Base-by-base conservation (phyloP, 179 eudicot species). In the Monotropa hypopitys region DNA sequence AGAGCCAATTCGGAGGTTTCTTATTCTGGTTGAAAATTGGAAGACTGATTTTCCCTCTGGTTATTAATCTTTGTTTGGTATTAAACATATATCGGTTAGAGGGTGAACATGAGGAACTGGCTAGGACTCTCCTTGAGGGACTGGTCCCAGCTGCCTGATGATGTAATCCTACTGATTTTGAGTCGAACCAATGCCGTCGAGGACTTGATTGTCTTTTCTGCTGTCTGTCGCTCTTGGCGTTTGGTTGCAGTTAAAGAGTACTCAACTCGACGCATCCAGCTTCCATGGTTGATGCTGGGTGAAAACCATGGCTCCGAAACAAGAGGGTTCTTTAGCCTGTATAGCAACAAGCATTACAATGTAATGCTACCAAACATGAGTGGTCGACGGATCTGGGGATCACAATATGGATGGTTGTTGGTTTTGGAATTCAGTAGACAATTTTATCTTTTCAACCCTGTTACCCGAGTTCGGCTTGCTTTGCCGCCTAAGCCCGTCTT, bases 401-500 rank as follows among this genome's bases (percentile, higher is more conserved):
- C 80, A 56, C 50, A 28, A 30, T 57, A 47, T 45, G 80, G 75
- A 66, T 56, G 67, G 69, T 33, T 78, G 56, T 18, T 70, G 40
- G 69, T 78, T 40, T 57, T 78, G 7, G 65, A 47, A 28, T 56
- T 70, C 11, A 7, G 56, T 32, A 51, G 75, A 21, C 75, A 78
- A 28, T 70, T 78, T n/a, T 47, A 42, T 70, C 80, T 78, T 70
- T 43, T 70, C 35, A 78, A 78, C 62, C 80, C 80, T 4, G 21
- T 78, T 38, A 70, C 80, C 65, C 54, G n/a, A 43, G 45, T 47
- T 43, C 69, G 59, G 16, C 76, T 78, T 8, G 75, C 70, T 43
- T 56, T 78, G 46, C 80, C 75, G 1, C 75, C 80, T 10, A 78
- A 78, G 46, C 80, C 80, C 50, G 70, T 78, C 10, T 70, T 78